Percentiles rank a stretch among this genome's conserved stretches.
Conservation (phyloP, 2,329 filamentous ascomycete genomes). For the Eutypa lata region DNA sequence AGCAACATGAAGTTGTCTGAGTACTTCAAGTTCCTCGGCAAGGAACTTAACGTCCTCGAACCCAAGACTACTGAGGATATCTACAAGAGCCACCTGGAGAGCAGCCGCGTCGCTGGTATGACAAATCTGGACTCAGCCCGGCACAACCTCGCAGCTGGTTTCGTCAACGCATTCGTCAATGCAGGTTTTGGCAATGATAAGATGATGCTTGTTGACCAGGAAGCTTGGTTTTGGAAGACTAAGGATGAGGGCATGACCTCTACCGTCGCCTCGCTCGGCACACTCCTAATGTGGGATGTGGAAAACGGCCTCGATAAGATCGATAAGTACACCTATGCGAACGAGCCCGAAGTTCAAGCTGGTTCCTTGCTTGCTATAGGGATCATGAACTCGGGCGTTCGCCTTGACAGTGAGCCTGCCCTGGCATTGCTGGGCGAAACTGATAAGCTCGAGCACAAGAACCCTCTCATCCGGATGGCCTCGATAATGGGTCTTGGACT, state of each 20-base stretch:
- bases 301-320: slow-evolving; percentile 90
- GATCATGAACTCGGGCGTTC: slow-evolving; percentile 91
- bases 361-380: slow-evolving; percentile 91
- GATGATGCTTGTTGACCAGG: slow-evolving; percentile 89
- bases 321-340: slow-evolving; percentile 86
- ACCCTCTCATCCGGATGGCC: slow-evolving; percentile 72
- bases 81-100: slow-evolving; percentile 98
- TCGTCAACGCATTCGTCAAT: slow-evolving; percentile 96
- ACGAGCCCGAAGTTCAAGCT: slow-evolving; percentile 80
- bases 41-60: slow-evolving; percentile 94
- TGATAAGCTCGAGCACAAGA: slow-evolving; percentile 77
- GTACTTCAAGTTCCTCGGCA: slow-evolving; percentile 89
- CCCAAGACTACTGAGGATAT: slow-evolving; percentile 98
- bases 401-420: slow-evolving; percentile 84
- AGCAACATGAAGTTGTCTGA: slow-evolving; percentile 86
- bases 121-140: slow-evolving; percentile 94
- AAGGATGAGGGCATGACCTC: slow-evolving; percentile 98
- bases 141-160: slow-evolving; percentile 92
- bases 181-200: slow-evolving; percentile 95
- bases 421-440: slow-evolving; percentile 79
- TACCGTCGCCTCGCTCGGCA: slow-evolving; percentile 88
- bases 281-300: slow-evolving; percentile 89
- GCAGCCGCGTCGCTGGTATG: slow-evolving; percentile 84
- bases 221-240: slow-evolving; percentile 98
- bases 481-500: slow-evolving; percentile 95